Percentiles rank a stretch among this genome's conserved stretches.
These are phyloP conservation scores for Herpotrichia juniperi DNA, from an alignment of 2,329 filamentous ascomycete genomes.

Conservation along the genomic window DNA sequence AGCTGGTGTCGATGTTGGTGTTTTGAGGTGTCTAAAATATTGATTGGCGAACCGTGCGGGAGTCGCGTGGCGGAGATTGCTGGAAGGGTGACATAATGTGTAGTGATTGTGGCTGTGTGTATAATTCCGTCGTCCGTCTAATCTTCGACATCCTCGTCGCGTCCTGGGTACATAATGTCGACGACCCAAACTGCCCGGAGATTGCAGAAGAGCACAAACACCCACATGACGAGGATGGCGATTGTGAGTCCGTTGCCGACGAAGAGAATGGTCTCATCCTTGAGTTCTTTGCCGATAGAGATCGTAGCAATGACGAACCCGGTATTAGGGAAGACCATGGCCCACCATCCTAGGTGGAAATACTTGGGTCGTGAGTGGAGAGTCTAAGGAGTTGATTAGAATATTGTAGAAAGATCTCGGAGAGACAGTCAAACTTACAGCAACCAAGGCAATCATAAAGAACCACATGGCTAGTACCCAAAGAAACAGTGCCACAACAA, in stretches of 20 bases:
- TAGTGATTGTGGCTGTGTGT: no score
- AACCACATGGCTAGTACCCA: slow-evolving; percentile 69
- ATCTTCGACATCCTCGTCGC: slow-evolving; percentile 61
- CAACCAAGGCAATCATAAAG: slow-evolving; percentile 53
- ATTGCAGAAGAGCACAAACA: slow-evolving; percentile 60
- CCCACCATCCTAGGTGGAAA: slow-evolving; percentile 70
- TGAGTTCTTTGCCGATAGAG: slow-evolving; percentile 43
- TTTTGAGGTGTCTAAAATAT: not conserved
- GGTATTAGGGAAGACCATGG: slow-evolving; percentile 56
- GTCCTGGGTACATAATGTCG: slow-evolving; percentile 64
- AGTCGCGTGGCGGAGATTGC: not conserved
- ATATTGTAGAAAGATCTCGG: not conserved
- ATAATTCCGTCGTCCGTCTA: slow-evolving; percentile 6
- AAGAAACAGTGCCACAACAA: slow-evolving; percentile 62
- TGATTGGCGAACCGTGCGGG: not conserved
- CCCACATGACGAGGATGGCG: slow-evolving; percentile 59
- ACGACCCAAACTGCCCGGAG: slow-evolving; percentile 57
- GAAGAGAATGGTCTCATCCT: slow-evolving; percentile 42
- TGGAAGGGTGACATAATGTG: not conserved
- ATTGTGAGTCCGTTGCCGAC: slow-evolving; percentile 58
- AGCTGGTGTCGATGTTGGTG: not conserved
- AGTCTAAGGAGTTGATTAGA: slow-evolving; percentile 22
- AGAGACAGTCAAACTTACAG: slow-evolving; percentile 42
- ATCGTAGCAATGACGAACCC: slow-evolving; percentile 53
- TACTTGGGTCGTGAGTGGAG: slow-evolving; percentile 49